Base-by-base conservation (phyloP, 495 filamentous ascomycete species). In the Melanomma pulvis-pyrius region DNA sequence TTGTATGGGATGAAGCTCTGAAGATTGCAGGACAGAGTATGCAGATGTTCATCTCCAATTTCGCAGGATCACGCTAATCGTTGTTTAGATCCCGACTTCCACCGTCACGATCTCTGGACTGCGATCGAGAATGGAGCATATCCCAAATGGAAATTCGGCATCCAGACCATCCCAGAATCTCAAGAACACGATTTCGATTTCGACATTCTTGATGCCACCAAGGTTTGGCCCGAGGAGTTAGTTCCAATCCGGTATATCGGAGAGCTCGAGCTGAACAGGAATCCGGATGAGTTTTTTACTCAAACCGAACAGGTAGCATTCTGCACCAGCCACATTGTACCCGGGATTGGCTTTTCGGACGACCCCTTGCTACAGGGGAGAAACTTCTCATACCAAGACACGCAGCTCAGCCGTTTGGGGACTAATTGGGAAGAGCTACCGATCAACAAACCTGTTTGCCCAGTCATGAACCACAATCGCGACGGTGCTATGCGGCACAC, bases 161-260 rank as follows among this genome's bases (percentile, higher is more conserved):
- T 96, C 53, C 92, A 96, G 71, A 77, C 84, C 1, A 85, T 93
- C 41, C 84, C 87, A 0, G 91, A 93, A 63, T 82, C 81, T 15
- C 81, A 88, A 44, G 81, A 89, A 72, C 79, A 94, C 70, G 86
- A 92, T 49, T 96, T 96, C 68, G 91, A 96, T 4, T 96, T 96
- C 52, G 92, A 96, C 71, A 89, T 93, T 60, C 82, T 96, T 7
- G 92, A 97, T 69, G 88, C 91, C n/a, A 96, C 92, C 34, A 96
- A 97, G 77, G 71, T 94, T 36, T 96, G 91, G 91, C 92, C 92
- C 0, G 90, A 96, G 70, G 90, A 96, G 41, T 77, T 88, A 0
- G 80, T 96, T 3, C 92, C 92, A 0, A 82, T 93, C 48, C 82
- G 88, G 1, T 89, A 90, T 73, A 91, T 96, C 64, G 92, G 91